Conservation (phyloP, 2,329 filamentous ascomycete species). For the Talaromyces sp. region DNA sequence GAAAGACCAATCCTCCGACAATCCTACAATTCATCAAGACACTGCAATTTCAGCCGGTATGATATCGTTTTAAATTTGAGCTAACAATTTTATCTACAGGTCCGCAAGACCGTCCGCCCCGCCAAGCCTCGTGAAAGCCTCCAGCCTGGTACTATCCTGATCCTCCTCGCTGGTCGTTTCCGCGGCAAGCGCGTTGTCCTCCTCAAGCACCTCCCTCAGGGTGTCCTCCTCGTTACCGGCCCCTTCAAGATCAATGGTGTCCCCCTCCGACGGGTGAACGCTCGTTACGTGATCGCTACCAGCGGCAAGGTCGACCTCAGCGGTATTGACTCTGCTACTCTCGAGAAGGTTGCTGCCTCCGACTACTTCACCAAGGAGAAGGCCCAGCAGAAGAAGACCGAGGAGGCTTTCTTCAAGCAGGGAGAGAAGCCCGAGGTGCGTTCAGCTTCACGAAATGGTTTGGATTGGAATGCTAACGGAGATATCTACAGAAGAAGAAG, state of each 20-base stretch:
- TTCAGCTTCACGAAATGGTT: constrained; percentile 8
- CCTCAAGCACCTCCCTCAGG: constrained; percentile 95
- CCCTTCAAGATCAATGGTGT: constrained; percentile 99
- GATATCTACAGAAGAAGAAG: constrained; percentile 79
- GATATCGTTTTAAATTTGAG: background rate
- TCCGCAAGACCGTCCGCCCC: constrained; percentile 88
- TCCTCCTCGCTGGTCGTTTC: constrained; percentile 99
- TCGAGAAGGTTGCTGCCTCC: constrained; percentile 81
- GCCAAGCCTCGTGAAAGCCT: constrained; percentile 85
- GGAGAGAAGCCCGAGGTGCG: constrained; percentile 94
- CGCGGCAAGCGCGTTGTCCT: constrained; percentile 99
- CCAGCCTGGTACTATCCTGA: constrained; percentile 91
- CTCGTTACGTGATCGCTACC: constrained; percentile 51
- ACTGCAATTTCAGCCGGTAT: background rate
- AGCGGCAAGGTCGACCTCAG: constrained; percentile 57
- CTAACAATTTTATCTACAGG: constrained; percentile 50
- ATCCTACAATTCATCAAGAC: constrained; percentile 3
- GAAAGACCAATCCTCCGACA: background rate
- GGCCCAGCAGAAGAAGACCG: constrained; percentile 84
- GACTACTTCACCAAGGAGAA: constrained; percentile 98
- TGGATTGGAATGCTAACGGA: background rate
- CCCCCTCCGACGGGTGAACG: constrained; percentile 73
- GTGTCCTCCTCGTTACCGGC: constrained; percentile 97
- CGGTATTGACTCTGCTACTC: constrained; percentile 67
- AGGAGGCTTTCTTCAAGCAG: constrained; percentile 99